Base-by-base conservation (phyloP, 139 green algal genomes). In the Limnomonas spitsbergensis region DNA sequence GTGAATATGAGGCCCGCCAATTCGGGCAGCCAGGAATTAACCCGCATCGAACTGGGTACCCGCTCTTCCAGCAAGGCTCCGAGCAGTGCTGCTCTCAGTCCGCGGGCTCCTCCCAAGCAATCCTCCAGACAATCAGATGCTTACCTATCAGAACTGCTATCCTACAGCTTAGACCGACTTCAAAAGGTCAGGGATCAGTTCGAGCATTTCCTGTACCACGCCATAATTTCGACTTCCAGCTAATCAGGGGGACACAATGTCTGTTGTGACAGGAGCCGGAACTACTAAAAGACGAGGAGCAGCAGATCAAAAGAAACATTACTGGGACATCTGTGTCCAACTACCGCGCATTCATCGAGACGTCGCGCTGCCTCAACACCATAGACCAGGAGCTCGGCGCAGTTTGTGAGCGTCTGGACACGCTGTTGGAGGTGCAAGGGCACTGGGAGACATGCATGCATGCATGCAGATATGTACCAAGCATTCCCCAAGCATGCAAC, bases 211-310 rank as follows among this genome's bases (percentile, higher is more conserved):
- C n/a, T n/a, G n/a, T n/a, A n/a, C n/a, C n/a, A n/a, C n/a, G n/a
- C n/a, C 42, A 54, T 54, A 54, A 9, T 32, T 20, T 35, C 56
- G 29, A 20, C 29, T 24, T 9, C 6, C 29, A 70, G 56, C 56
- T 70, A 20, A 24, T 9, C 9, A 37, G 27, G 4, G 24, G 29
- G 4, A 70, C 4, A 24, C 9, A 20, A 32, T 32, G 29, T 70
- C 29, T 35, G 6, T 74, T n/a, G 24, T 29, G 4, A n/a, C 29
- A 74, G 68, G 68, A 74, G 68, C 68, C 95, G 0, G 92, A 97
- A 74, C 82, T 98, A n/a, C 86, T 99, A 54, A 77, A 82, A 6
- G 85, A 90, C 2, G 95, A 99, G 73, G 81, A 87, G 53, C 85
- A 96, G 53, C 86, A 91, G 53, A 56, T 98, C 2, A 69, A 91